A percentile compares a stretch with the other conserved stretches of the same genome.
Conservation (phyloP, 345 rosid genomes). For the Eucalyptus sp. region DNA sequence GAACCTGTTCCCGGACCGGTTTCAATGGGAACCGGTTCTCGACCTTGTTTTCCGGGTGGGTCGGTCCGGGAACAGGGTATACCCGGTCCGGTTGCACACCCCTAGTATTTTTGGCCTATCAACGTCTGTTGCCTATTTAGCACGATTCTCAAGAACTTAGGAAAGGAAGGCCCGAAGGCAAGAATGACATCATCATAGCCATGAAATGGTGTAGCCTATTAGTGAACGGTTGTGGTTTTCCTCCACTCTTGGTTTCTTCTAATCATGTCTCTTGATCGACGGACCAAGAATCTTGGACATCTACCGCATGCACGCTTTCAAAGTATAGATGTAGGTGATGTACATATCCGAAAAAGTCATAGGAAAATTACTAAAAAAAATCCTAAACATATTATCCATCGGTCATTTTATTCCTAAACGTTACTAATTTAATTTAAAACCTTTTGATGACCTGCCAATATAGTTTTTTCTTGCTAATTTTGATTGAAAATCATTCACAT, state of each 20-base stretch:
- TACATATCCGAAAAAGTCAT: background rate
- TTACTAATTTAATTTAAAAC: fast-evolving
- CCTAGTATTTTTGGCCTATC: background rate
- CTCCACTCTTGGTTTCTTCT: background rate
- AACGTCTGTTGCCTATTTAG: background rate
- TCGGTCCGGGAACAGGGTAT: too few relatives aligned
- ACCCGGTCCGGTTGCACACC: too few relatives aligned
- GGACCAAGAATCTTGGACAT: background rate
- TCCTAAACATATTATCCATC: too few relatives aligned
- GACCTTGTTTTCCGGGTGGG: too few relatives aligned
- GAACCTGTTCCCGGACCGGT: too few relatives aligned
- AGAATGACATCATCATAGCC: background rate
- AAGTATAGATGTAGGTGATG: background rate
- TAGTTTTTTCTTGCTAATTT: fast-evolving
- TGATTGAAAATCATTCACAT: too few relatives aligned
- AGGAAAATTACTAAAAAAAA: too few relatives aligned
- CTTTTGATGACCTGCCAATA: fast-evolving
- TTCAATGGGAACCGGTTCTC: too few relatives aligned
- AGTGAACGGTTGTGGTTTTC: background rate
- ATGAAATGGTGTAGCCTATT: background rate
- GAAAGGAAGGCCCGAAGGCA: background rate
- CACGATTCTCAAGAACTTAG: background rate
- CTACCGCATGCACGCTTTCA: background rate
- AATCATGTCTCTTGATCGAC: too few relatives aligned
- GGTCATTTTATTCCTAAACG: too few relatives aligned